Base-by-base conservation (phyloP, 441 rosid genomes). In the Populus trichocarpa region DNA sequence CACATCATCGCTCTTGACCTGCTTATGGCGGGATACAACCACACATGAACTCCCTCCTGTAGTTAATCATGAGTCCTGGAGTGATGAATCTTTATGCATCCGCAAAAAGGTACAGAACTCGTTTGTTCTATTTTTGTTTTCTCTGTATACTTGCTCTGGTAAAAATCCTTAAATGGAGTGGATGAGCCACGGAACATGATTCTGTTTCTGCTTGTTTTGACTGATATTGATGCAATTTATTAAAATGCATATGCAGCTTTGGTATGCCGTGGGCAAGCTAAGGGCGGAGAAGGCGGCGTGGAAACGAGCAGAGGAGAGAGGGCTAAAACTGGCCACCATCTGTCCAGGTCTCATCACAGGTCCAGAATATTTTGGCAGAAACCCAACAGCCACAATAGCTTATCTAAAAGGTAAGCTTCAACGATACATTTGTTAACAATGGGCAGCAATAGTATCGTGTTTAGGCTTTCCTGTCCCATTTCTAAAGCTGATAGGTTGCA, bases 241-340 rank as follows among this genome's bases (percentile, higher is more conserved):
- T 13, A 40, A 40, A 40, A 40, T 40, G 12, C 12, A 40, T 3
- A 40, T 13, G 79, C 89, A 95, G 99, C 91, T 95, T 3, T 95
- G 99, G 99, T 93, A 88, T 84, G 97, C 99, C 1, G 79, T 95
- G 80, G 99, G 99, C 30, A 95, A 93, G 85, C 82, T 92, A 23
- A 92, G 78, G 80, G 96, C 97, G 2, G 99, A 95, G 88, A 93
- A 88, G 77, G 85, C 87, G 38, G 97, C 99, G 0, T 95, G 97
- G 96, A 88, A 83, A 75, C 83, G 87, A 18, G 91, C 97, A 4
- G 79, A 86, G 28, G 87, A 87, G 33, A 83, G 67, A 42, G 93
- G 96, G 28, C 63, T 91, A 57, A 93, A 86, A 80, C 77, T 93
- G 81, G 90, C 90, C 33, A 86, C 91, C 30, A 86, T 93, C 70